Percentiles rank a stretch among this genome's conserved stretches.
Conservation (phyloP, 441 rosid species). For the Gossypium davidsonii region DNA sequence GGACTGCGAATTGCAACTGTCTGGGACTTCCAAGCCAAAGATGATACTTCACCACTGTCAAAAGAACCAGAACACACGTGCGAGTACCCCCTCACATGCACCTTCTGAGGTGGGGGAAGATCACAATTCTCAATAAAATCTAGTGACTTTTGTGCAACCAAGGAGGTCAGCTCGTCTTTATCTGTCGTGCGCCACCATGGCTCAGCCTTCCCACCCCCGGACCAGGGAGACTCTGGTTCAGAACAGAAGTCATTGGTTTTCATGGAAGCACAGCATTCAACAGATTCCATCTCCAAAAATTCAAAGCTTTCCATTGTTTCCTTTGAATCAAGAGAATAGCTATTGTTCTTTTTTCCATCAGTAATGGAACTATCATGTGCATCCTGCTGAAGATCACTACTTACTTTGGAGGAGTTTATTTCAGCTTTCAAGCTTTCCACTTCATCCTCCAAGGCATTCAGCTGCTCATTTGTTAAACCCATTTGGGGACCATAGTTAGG, state of each 20-base stretch:
- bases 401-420: constrained; percentile 19
- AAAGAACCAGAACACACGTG: constrained; percentile 31
- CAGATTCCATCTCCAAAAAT: constrained; percentile 28
- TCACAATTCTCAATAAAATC: constrained; percentile 78
- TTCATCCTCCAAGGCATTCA: constrained; percentile 45
- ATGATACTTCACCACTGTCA: constrained; percentile 28
- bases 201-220: constrained; percentile 45
- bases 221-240: constrained; percentile 60
- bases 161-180: constrained; percentile 70
- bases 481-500: constrained; percentile 51
- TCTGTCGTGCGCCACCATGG: constrained; percentile 94
- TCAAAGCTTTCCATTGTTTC: constrained; percentile 37
- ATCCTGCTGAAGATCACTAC: constrained; percentile 9
- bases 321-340: constrained; percentile 34
- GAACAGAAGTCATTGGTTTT: constrained; percentile 33
- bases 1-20: constrained; percentile 24
- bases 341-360: constrained; percentile 20
- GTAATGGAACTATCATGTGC: constrained; percentile 18
- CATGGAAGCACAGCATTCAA: constrained; percentile 29
- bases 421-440: constrained; percentile 32
- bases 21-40: constrained; percentile 27
- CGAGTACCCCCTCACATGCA: constrained; percentile 39
- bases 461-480: constrained; percentile 44
- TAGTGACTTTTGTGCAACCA: constrained; percentile 76
- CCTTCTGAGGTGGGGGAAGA: constrained; percentile 85